Evolutionary conservation across 352 stramenopile species (phyloP).

Genomic region (Phytophthora nicotianae): DNA sequence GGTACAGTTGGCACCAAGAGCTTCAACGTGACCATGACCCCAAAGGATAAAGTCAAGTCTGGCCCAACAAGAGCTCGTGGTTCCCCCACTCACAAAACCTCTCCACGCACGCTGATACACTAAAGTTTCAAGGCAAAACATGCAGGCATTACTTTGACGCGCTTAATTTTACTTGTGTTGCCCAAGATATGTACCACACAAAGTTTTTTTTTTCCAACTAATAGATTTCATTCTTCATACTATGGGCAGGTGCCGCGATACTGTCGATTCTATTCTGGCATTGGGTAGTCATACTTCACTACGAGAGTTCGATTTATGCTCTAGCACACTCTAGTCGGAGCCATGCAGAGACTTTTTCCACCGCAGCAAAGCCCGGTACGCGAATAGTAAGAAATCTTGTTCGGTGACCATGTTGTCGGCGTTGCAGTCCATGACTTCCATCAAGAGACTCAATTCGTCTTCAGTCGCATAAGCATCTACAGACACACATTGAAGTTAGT

Average conservation of each 20-base stretch:
- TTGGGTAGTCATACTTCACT: conserved; percentile 24
- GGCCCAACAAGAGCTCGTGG: conserved; percentile 16
- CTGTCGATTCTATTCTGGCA: conserved; percentile 31
- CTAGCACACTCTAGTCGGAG: conserved; percentile 22
- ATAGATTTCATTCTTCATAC: conserved; percentile 29
- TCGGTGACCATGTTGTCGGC: conserved; percentile 75
- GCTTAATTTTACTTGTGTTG: no score
- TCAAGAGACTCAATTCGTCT: conserved; percentile 77
- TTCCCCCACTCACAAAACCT: conserved; percentile 10
- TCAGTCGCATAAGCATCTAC: conserved; percentile 84
- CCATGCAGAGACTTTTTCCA: conserved; percentile 61
- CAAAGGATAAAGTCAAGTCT: conserved; percentile 27
- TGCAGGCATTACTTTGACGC: no score
- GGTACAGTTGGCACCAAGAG: conserved; percentile 64
- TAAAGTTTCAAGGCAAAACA: no score
- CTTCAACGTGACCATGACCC: conserved; percentile 71
- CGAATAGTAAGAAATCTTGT: conserved; percentile 85
- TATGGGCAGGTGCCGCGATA: conserved; percentile 13
- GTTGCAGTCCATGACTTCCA: conserved; percentile 84
- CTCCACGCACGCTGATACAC: conserved; percentile 6
- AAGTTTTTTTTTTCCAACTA: no score
- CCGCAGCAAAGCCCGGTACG: conserved; percentile 68
- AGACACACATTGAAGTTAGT: conserved; percentile 5
- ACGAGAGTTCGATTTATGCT: conserved; percentile 9
- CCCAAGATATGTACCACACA: no score